These are phyloP conservation scores for Zygosaccharomyces lentus DNA, from an alignment of 805 yeast species.

Conservation along the genomic window DNA sequence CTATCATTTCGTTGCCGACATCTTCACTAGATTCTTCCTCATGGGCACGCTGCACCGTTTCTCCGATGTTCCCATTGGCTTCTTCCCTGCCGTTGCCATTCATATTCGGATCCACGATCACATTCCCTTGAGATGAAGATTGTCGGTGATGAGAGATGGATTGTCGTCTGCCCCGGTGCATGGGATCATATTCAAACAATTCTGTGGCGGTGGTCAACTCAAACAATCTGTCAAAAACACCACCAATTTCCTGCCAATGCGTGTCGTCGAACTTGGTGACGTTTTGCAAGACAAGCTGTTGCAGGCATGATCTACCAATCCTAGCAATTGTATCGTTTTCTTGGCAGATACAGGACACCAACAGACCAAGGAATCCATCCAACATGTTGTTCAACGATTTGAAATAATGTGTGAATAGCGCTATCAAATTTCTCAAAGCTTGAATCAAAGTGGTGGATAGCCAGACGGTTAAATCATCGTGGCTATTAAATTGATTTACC, in stretches of 20 bases:
- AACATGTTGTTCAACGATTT: conserved; percentile 68
- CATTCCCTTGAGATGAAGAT: background rate
- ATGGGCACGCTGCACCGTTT: conserved; percentile 32
- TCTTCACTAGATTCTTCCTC: conserved; percentile 36
- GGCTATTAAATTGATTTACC: conserved; percentile 57
- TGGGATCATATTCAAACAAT: conserved; percentile 54
- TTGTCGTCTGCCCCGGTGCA: conserved; percentile 33
- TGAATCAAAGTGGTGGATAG: conserved; percentile 93
- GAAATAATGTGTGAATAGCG: conserved; percentile 78
- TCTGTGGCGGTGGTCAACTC: conserved; percentile 82
- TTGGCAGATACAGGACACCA: conserved; percentile 88
- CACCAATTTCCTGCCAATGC: conserved; percentile 74
- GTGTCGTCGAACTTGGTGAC: conserved; percentile 52
- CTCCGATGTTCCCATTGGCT: conserved; percentile 34
- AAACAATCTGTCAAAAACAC: conserved; percentile 65
- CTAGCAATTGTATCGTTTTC: conserved; percentile 95
- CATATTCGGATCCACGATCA: conserved; percentile 2
- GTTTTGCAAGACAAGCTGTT: conserved; percentile 74
- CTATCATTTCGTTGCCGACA: conserved; percentile 35
- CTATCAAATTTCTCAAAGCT: conserved; percentile 84
- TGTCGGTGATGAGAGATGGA: conserved; percentile 13
- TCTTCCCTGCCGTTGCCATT: conserved; percentile 21
- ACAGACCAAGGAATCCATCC: conserved; percentile 70
- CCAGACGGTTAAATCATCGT: conserved; percentile 93
- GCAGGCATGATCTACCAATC: conserved; percentile 87